Percentiles rank a stretch among this genome's conserved stretches.
These are phyloP conservation scores for Taxillus chinensis DNA, from an alignment of 164 flowering plant species.

Conservation along the genomic window DNA sequence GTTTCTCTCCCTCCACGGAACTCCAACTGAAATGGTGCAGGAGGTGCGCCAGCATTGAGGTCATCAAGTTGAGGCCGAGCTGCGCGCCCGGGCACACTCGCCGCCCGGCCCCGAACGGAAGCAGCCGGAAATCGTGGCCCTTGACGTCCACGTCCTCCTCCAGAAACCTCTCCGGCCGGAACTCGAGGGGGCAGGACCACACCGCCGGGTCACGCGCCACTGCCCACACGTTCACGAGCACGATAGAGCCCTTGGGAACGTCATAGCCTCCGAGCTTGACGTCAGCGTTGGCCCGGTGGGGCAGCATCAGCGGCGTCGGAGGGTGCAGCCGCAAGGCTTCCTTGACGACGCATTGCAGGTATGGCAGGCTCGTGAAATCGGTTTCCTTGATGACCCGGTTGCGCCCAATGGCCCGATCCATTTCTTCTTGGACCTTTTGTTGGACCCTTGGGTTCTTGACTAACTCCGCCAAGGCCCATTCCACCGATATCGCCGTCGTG, in stretches of 20 bases:
- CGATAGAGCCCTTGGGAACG: conserved; percentile 9
- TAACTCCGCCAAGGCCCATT: conserved; percentile 37
- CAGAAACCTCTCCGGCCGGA: conserved; percentile 6
- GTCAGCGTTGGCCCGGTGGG: conserved; percentile 25
- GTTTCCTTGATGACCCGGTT: conserved; percentile 26
- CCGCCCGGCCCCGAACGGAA: conserved; percentile 9
- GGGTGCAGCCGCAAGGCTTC: conserved; percentile 32
- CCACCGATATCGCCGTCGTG: conserved; percentile 27
- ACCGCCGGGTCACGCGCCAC: conserved; percentile 7
- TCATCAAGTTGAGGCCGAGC: conserved; percentile 14
- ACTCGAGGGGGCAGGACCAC: conserved; percentile 3
- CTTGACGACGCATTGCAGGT: conserved; percentile 26
- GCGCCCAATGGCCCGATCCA: conserved; percentile 25
- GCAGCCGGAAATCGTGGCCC: conserved; percentile 8
- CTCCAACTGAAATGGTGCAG: conserved; percentile 17
- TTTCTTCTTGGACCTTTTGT: conserved; percentile 30
- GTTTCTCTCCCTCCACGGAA: conserved; percentile 9
- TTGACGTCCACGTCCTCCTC: conserved; percentile 12
- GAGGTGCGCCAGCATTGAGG: conserved; percentile 14
- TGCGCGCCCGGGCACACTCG: conserved; percentile 14
- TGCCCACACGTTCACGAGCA: conserved; percentile 9
- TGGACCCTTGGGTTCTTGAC: conserved; percentile 31
- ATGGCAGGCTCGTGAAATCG: conserved; percentile 30
- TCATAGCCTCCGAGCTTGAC: conserved; percentile 19
- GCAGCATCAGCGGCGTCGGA: conserved; percentile 36